Conservation (phyloP, 1,139 yeast genomes). For the Hemisphaericaspora xylofermentans region DNA sequence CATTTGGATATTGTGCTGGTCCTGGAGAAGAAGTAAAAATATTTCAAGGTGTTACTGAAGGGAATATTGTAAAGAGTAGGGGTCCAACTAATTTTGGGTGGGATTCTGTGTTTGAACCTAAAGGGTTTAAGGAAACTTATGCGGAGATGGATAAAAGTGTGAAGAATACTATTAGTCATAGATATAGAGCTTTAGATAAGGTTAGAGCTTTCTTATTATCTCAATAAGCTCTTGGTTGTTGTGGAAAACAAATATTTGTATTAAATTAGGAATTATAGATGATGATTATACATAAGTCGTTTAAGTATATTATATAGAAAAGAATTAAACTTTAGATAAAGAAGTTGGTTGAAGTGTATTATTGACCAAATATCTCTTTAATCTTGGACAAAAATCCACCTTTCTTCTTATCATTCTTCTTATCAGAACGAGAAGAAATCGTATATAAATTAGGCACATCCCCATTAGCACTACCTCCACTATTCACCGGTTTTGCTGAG, state of each 20-base stretch:
- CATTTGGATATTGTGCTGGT: conserved; percentile 88
- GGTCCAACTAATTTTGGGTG: conserved; percentile 89
- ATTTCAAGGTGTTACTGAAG: conserved; percentile 84
- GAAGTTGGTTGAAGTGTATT: too few species aligned
- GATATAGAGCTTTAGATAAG: conserved; percentile 78
- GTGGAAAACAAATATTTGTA: background rate
- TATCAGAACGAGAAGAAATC: conserved; percentile 26
- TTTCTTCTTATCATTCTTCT: conserved; percentile 17
- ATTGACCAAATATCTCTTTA: conserved; percentile 24
- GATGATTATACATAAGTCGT: conserved; percentile 3
- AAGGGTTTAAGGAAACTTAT: conserved; percentile 67
- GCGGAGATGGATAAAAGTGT: conserved; percentile 84
- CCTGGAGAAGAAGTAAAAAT: conserved; percentile 69
- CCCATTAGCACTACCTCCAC: background rate
- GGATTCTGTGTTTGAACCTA: conserved; percentile 89
- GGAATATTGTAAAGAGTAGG: conserved; percentile 72
- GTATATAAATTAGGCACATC: conserved; percentile 23
- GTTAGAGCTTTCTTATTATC: conserved; percentile 55
- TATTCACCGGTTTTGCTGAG: conserved; percentile 5
- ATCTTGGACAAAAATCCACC: conserved; percentile 34
- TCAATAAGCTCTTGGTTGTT: conserved; percentile 1
- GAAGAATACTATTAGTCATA: conserved; percentile 83
- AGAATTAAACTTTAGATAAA: too few species aligned
- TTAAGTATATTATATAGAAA: background rate
- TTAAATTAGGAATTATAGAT: too few species aligned